A percentile compares a stretch with the other conserved stretches of the same genome.
These are phyloP conservation scores for Ophiocordyceps camponoti-rufipedis DNA, from an alignment of 2,329 filamentous ascomycete species.

Conservation along the genomic window DNA sequence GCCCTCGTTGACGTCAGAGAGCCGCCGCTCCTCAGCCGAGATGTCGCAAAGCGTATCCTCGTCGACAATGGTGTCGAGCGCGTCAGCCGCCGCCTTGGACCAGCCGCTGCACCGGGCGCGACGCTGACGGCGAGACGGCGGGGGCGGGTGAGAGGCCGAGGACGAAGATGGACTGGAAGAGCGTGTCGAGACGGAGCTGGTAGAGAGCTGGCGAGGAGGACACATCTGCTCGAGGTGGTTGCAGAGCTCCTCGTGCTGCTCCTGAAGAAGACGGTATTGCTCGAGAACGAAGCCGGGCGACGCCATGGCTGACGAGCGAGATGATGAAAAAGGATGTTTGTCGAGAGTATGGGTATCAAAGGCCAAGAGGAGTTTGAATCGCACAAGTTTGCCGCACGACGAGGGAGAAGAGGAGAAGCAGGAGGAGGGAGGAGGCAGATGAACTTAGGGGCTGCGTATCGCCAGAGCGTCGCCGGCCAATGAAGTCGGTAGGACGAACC, in stretches of 20 bases:
- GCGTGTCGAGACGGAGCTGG: slow-evolving; percentile 16
- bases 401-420: too few relatives aligned
- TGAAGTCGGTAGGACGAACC: neutral
- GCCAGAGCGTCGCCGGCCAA: neutral
- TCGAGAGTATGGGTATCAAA: neutral
- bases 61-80: slow-evolving; percentile 24
- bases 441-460: neutral
- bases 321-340: neutral
- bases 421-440: neutral
- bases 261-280: slow-evolving; percentile 33
- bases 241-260: slow-evolving; percentile 34
- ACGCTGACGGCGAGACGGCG: slow-evolving; percentile 6
- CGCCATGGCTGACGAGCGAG: slow-evolving; percentile 10
- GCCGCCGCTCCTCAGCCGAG: slow-evolving; percentile 31
- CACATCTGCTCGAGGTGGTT: slow-evolving; percentile 32
- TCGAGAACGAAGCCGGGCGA: slow-evolving; percentile 27
- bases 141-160: slow-evolving; percentile 32
- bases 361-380: too few relatives aligned
- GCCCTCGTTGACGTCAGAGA: slow-evolving; percentile 38
- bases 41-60: slow-evolving; percentile 29
- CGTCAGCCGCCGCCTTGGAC: slow-evolving; percentile 8
- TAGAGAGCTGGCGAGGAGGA: slow-evolving; percentile 17
- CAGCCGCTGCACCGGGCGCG: slow-evolving; percentile 15
- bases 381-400: too few relatives aligned
- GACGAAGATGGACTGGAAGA: slow-evolving; percentile 39